Conservation (phyloP, 2,329 filamentous ascomycete genomes). For the Whalleya microplaca region DNA sequence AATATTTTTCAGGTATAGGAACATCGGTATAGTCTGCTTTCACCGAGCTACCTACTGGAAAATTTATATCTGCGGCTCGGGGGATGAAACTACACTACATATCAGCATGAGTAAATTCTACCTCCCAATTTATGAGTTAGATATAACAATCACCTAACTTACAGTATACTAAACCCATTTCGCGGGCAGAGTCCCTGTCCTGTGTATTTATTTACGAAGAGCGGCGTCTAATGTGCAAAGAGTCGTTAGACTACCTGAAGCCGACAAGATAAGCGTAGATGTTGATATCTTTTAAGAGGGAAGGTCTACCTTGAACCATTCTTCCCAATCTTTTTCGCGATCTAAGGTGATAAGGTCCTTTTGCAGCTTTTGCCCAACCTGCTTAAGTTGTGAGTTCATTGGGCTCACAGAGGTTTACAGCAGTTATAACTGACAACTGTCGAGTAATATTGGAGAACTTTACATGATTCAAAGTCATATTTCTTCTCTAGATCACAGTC, state of each 20-base stretch:
- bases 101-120: background rate
- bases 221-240: background rate
- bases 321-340: background rate
- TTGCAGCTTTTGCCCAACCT: background rate
- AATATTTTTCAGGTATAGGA: background rate
- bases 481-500: background rate
- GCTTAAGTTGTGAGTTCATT: background rate
- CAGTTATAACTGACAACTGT: background rate
- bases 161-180: background rate
- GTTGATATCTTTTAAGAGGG: background rate
- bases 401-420: background rate
- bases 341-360: background rate
- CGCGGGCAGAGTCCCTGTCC: background rate
- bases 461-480: background rate
- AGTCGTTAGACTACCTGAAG: background rate
- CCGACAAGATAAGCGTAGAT: background rate
- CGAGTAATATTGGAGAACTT: background rate
- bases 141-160: background rate
- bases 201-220: background rate
- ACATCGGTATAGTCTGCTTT: background rate
- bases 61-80: background rate
- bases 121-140: background rate
- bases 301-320: background rate
- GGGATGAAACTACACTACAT: constrained; percentile 27
- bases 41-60: background rate